Conservation (phyloP, 495 filamentous ascomycete species). For the Xylaria sp. region DNA sequence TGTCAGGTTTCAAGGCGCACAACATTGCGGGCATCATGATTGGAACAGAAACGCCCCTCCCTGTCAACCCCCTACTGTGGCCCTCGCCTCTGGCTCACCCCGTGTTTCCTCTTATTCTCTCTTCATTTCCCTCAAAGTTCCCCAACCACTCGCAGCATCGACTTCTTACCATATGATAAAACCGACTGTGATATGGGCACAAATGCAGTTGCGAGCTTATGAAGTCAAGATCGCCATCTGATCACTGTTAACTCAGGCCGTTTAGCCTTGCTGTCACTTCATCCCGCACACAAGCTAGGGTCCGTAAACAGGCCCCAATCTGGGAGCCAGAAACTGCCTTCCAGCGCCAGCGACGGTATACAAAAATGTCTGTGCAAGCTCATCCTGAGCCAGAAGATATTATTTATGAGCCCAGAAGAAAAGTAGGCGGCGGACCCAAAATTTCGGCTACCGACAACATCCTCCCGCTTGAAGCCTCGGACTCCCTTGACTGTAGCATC, state of each 20-base stretch:
- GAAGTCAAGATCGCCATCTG: not conserved
- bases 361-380: not conserved
- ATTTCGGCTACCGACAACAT: not conserved
- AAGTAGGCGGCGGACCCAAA: not conserved
- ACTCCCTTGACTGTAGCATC: not conserved
- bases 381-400: not conserved
- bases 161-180: not conserved
- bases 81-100: not conserved
- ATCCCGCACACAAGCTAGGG: not conserved
- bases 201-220: not conserved
- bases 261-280: not conserved
- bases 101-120: not conserved
- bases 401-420: not conserved
- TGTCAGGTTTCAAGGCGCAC: too few relatives aligned
- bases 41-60: too few relatives aligned
- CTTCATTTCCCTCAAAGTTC: not conserved
- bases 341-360: not conserved
- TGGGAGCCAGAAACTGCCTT: not conserved
- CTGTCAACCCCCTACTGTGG: too few relatives aligned
- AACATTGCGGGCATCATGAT: too few relatives aligned
- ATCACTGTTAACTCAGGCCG: not conserved
- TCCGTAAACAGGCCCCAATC: not conserved
- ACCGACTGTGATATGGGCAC: not conserved
- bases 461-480: not conserved
- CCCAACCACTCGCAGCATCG: not conserved